Conservation (phyloP, 2,329 filamentous ascomycete genomes). For the Talaromyces sp. region DNA sequence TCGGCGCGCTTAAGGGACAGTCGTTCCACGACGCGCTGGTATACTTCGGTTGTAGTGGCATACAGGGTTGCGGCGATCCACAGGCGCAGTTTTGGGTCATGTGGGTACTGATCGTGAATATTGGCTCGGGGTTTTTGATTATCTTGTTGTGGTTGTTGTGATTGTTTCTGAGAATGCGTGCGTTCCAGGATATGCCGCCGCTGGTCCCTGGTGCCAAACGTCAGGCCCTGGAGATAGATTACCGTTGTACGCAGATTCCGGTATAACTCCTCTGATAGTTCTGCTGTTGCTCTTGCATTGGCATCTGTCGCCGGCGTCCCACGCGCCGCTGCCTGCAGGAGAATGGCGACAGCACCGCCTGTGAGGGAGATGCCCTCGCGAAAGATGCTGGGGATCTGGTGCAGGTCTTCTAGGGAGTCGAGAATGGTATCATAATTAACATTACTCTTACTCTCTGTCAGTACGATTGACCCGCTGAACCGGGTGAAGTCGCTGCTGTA, state of each 20-base stretch:
- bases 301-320: conserved; percentile 15
- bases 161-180: conserved; percentile 14
- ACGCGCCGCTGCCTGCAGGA: conserved; percentile 31
- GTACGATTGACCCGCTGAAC: conserved; percentile 6
- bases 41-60: conserved; percentile 32
- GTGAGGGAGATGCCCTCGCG: conserved; percentile 33
- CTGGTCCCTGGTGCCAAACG: conserved; percentile 27
- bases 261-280: conserved; percentile 23
- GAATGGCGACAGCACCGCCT: conserved; percentile 29
- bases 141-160: conserved; percentile 14
- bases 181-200: conserved; percentile 25
- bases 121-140: background rate
- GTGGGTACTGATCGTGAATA: conserved; percentile 14
- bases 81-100: conserved; percentile 20
- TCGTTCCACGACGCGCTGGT: conserved; percentile 32
- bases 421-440: conserved; percentile 16
- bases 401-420: conserved; percentile 27
- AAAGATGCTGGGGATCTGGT: conserved; percentile 32
- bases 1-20: conserved; percentile 28
- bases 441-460: background rate
- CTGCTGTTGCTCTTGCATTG: conserved; percentile 2
- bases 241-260: conserved; percentile 26
- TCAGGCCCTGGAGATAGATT: conserved; percentile 30
- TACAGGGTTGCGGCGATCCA: conserved; percentile 34
- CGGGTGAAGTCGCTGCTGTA: conserved; percentile 11